Percentiles rank a stretch among this genome's conserved stretches.
These are phyloP conservation scores for Xylaria sp. DNA, from an alignment of 2,329 filamentous ascomycete genomes.

Conservation along the genomic window DNA sequence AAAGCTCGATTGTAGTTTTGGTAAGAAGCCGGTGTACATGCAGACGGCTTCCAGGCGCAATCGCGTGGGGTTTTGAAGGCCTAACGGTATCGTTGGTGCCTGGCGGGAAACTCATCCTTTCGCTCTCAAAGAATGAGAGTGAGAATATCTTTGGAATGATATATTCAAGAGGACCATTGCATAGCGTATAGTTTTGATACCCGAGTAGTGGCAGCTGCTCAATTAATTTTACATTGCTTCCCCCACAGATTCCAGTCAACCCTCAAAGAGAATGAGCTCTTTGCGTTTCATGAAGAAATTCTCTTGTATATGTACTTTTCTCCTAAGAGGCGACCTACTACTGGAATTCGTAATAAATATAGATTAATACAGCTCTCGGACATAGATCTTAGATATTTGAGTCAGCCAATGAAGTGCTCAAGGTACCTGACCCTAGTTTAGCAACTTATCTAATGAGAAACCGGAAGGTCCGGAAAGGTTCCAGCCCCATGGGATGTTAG, in stretches of 20 bases:
- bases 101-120: background rate
- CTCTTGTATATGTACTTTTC: background rate
- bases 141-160: slow-evolving; percentile 1
- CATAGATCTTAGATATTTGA: background rate
- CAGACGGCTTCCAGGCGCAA: background rate
- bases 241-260: background rate
- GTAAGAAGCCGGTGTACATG: background rate
- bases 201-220: slow-evolving; percentile 32
- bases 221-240: slow-evolving; percentile 22
- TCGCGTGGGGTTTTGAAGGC: background rate
- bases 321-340: background rate
- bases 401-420: background rate
- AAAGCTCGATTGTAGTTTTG: background rate
- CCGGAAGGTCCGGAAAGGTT: slow-evolving; percentile 25
- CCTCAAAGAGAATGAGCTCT: background rate
- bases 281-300: background rate
- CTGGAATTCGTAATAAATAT: too few relatives aligned
- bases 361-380: too few relatives aligned
- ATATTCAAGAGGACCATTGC: slow-evolving; percentile 22
- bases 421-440: background rate
- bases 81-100: background rate
- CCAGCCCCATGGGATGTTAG: slow-evolving; percentile 30
- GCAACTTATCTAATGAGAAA: slow-evolving; percentile 2
- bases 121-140: background rate
- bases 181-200: slow-evolving; percentile 40